Percentiles rank a stretch among this genome's conserved stretches.
Evolutionary conservation across 2,329 filamentous ascomycete species (phyloP).

Genomic region (Chrysoporthe deuterocubensis): DNA sequence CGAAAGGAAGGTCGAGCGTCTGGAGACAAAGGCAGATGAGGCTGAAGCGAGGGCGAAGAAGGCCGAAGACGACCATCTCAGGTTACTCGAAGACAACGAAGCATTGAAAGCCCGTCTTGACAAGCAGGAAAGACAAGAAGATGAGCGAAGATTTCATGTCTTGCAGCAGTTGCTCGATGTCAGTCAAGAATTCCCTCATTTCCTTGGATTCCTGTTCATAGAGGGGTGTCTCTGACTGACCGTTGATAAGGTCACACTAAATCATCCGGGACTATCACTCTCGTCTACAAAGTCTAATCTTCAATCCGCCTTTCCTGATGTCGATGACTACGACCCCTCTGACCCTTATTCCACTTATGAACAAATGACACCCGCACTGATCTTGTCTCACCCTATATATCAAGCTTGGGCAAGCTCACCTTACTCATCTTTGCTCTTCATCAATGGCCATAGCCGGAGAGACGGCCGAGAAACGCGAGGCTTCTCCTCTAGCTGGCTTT

Average conservation of each 20-base stretch:
- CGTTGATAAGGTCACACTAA: neutral
- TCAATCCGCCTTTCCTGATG: constrained; percentile 6
- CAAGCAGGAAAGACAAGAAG: neutral
- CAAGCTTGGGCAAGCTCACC: neutral
- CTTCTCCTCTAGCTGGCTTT: constrained; percentile 7
- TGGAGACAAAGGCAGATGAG: neutral
- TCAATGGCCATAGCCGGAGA: constrained; percentile 1
- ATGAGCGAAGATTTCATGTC: constrained; percentile 1
- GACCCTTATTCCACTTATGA: constrained; percentile 6
- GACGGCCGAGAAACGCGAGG: constrained; percentile 2
- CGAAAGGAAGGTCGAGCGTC: neutral
- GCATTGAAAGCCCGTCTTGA: neutral
- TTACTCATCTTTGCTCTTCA: constrained; percentile 8
- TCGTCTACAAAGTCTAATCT: neutral
- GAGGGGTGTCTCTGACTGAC: neutral
- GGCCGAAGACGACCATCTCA: neutral
- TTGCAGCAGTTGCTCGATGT: constrained; percentile 8
- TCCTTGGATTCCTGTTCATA: neutral
- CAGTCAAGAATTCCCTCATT: neutral
- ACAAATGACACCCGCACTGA: neutral
- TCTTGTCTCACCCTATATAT: neutral
- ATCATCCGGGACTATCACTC: constrained; percentile 8
- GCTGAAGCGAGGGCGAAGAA: constrained; percentile 2
- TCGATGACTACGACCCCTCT: neutral
- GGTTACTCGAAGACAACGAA: constrained; percentile 6